Evolutionary conservation across 805 yeast genomes (phyloP).

Genomic region (Yamadazyma laniorum): DNA sequence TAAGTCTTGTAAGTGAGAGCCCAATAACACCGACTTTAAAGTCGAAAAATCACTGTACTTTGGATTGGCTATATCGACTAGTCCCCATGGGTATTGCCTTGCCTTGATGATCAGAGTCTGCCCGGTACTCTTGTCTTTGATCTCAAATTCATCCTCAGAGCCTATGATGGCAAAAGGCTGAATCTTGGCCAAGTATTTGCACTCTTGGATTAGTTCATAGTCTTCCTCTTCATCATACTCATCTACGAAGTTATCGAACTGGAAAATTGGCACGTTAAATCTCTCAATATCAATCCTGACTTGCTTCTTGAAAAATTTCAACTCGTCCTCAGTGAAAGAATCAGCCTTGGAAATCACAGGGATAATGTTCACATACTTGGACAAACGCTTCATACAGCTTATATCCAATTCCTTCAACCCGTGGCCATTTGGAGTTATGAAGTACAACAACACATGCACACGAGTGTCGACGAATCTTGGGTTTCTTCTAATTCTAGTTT

Average conservation of each 20-base stretch:
- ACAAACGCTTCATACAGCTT: constrained; percentile 63
- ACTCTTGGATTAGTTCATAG: constrained; percentile 72
- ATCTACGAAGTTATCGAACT: constrained; percentile 53
- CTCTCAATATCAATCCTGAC: constrained; percentile 62
- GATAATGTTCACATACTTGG: constrained; percentile 74
- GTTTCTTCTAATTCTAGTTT: constrained; percentile 80
- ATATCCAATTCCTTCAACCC: constrained; percentile 77
- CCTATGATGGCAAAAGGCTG: constrained; percentile 78
- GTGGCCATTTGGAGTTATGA: constrained; percentile 77
- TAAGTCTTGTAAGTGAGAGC: constrained; percentile 79
- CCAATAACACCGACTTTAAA: constrained; percentile 68
- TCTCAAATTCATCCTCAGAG: constrained; percentile 55
- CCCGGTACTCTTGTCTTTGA: constrained; percentile 45
- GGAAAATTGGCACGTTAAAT: constrained; percentile 71
- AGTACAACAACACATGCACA: constrained; percentile 75
- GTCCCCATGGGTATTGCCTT: constrained; percentile 78
- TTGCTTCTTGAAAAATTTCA: constrained; percentile 56
- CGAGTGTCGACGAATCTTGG: constrained; percentile 78
- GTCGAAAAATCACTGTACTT: constrained; percentile 52
- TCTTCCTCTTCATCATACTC: constrained; percentile 70
- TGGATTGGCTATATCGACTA: constrained; percentile 53
- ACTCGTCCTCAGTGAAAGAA: constrained; percentile 66
- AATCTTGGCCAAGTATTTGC: constrained; percentile 54
- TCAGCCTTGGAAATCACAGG: constrained; percentile 85
- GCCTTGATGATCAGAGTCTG: constrained; percentile 44